Evolutionary conservation across 1,284 basidiomycete genomes (phyloP).

Genomic region (Somion occarium): DNA sequence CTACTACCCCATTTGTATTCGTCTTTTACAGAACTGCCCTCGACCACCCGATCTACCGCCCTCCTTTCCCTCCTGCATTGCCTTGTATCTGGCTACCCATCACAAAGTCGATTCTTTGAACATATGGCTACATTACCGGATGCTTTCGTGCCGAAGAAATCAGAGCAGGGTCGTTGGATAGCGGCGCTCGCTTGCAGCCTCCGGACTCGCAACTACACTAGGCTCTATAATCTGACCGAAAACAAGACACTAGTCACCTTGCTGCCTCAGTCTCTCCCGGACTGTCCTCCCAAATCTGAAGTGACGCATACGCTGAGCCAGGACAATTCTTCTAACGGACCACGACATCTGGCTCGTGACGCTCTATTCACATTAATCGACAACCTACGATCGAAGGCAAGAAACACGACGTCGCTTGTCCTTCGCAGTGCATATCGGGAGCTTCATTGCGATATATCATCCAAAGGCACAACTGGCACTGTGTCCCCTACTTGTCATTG

Average conservation of each 20-base stretch:
- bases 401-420: conserved; percentile 53
- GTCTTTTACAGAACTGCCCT: conserved; percentile 13
- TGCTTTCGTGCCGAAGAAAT: conserved; percentile 24
- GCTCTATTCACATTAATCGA: conserved; percentile 43
- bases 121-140: conserved; percentile 38
- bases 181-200: conserved; percentile 39
- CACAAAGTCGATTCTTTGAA: conserved; percentile 49
- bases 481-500: conserved; percentile 39
- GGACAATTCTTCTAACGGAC: neutral
- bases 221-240: conserved; percentile 39
- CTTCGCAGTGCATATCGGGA: conserved; percentile 63
- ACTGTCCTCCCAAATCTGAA: neutral
- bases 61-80: conserved; percentile 51
- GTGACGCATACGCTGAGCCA: neutral
- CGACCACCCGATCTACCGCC: conserved; percentile 27
- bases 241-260: conserved; percentile 14
- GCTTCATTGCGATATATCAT: conserved; percentile 37
- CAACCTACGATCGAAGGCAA: conserved; percentile 42
- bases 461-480: conserved; percentile 17
- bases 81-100: conserved; percentile 53
- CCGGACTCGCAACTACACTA: conserved; percentile 47
- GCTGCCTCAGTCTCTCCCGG: conserved; percentile 3
- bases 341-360: conserved; percentile 27
- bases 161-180: conserved; percentile 42
- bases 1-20: conserved; percentile 48